Evolutionary conservation across 1,139 yeast genomes (phyloP), one percentile per base, ranked within the genome.

Genomic region (Lodderomyces oxycetoniae): DNA sequence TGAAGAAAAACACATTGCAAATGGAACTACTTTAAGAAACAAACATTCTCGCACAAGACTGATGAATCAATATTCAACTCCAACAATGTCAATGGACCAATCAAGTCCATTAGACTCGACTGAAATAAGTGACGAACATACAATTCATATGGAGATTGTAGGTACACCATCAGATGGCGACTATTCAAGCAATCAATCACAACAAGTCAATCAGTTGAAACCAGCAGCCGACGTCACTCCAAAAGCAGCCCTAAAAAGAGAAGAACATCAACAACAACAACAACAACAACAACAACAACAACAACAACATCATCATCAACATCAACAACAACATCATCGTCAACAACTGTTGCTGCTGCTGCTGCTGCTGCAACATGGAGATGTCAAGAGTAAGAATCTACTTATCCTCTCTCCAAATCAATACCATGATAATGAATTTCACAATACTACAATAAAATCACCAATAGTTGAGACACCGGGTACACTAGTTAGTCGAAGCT

Each of bases 401-500:
- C 52, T 67, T 27, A 61, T 68, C 4, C 50, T 66, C 30, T 64
- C 71, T 20, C 74, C 74, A 5, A 59, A 55, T 33, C 71, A 66
- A 39, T 63, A 45, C 37, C 60, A 59, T 34, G 67, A 62, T 39
- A 48, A 55, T 37, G 67, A 57, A 31, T 62, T 59, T 41, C 67
- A 62, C 42, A 36, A 43, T 34, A 38, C 52, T 4, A 25, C 36
- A 14, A 34, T 35, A 16, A 38, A 40, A 30, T 38, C 51, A 3
- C 48, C 51, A 6, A 34, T 36, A 5, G 30, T 34, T 19, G 35
- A 34, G 15, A 35, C 43, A 7, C 45, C 44, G 21, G 30, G 33
- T 13, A 32, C 40, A 17, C 12, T 26, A 5, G 21, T 36, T 13
- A 36, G 34, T 33, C 27, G 26, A 26, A 31, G 28, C 14, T 28